phyloP scores from a whole-genome alignment of 2,329 filamentous ascomycete genomes.

The Pestalotiopsis sp. region DNA sequence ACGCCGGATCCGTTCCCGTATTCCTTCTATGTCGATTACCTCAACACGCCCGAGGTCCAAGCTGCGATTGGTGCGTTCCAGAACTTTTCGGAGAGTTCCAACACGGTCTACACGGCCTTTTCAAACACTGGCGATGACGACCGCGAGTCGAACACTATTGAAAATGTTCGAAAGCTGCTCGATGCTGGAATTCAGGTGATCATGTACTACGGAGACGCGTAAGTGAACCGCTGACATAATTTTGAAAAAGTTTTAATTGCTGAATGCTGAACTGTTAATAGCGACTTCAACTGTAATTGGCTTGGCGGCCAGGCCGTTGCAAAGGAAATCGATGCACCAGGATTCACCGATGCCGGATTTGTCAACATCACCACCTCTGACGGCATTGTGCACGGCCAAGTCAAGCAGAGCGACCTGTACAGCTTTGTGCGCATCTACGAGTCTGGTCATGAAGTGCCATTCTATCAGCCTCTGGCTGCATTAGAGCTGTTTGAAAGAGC shows the following conservation, averaged over 20 bases:
- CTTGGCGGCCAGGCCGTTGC: slow-evolving; percentile 26
- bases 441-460: slow-evolving; percentile 45
- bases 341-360: slow-evolving; percentile 47
- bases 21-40: slow-evolving; percentile 53
- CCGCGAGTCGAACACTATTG: slow-evolving; percentile 27
- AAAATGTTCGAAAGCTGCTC: slow-evolving; percentile 24
- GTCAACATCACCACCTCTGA: slow-evolving; percentile 42
- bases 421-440: slow-evolving; percentile 49
- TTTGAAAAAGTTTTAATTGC: not conserved
- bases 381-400: slow-evolving; percentile 50
- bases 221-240: not conserved
- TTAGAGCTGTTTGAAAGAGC: slow-evolving; percentile 51
- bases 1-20: slow-evolving; percentile 60
- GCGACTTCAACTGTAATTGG: slow-evolving; percentile 35
- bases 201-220: slow-evolving; percentile 30
- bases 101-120: slow-evolving; percentile 50
- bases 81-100: slow-evolving; percentile 55
- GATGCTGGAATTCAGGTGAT: slow-evolving; percentile 22
- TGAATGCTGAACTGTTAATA: not conserved
- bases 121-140: slow-evolving; percentile 56
- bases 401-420: slow-evolving; percentile 51
- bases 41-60: slow-evolving; percentile 56
- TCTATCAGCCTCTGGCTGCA: slow-evolving; percentile 53
- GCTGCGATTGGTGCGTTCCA: slow-evolving; percentile 58
- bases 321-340: slow-evolving; percentile 37